A percentile compares a stretch with the other conserved stretches of the same genome.
Conservation (phyloP, 2,329 filamentous ascomycete species). For the Apiospora phragmitis region DNA sequence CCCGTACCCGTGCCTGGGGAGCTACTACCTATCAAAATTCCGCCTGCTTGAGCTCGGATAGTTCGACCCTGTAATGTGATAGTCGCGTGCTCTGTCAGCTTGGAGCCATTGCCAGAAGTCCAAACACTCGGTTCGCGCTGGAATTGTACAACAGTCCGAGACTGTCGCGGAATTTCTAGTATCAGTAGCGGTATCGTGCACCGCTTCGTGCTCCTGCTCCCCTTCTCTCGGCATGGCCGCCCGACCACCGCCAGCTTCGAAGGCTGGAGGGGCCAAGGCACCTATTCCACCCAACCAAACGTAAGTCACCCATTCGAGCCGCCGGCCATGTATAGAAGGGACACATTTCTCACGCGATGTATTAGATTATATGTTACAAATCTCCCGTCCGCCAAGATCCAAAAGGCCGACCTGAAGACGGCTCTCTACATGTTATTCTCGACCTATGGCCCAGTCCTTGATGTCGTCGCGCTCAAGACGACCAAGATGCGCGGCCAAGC, state of each 20-base stretch:
- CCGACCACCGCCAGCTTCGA: slow-evolving; percentile 28
- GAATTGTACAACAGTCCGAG: not conserved
- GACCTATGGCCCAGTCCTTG: slow-evolving; percentile 88
- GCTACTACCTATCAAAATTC: not conserved
- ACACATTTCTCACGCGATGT: not conserved
- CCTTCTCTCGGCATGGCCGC: slow-evolving; percentile 17
- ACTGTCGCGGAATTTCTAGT: not conserved
- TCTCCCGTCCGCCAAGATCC: slow-evolving; percentile 81
- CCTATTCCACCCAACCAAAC: slow-evolving; percentile 72
- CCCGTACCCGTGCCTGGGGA: not conserved
- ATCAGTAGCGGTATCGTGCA: not conserved
- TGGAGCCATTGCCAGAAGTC: not conserved
- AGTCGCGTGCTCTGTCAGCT: not conserved
- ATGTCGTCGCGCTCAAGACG: slow-evolving; percentile 87
- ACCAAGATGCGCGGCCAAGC: slow-evolving; percentile 94
- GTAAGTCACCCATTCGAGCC: slow-evolving; percentile 45
- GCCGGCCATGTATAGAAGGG: not conserved
- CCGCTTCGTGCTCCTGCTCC: not conserved
- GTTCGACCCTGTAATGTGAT: not conserved
- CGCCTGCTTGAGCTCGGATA: not conserved
- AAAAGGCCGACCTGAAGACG: slow-evolving; percentile 83
- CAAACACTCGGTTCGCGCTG: not conserved
- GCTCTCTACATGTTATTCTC: slow-evolving; percentile 92
- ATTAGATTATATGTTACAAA: slow-evolving; percentile 84
- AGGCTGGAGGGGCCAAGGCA: slow-evolving; percentile 44